These are phyloP conservation scores for Tothia fuscella DNA, from an alignment of 2,329 filamentous ascomycete genomes.

Conservation along the genomic window DNA sequence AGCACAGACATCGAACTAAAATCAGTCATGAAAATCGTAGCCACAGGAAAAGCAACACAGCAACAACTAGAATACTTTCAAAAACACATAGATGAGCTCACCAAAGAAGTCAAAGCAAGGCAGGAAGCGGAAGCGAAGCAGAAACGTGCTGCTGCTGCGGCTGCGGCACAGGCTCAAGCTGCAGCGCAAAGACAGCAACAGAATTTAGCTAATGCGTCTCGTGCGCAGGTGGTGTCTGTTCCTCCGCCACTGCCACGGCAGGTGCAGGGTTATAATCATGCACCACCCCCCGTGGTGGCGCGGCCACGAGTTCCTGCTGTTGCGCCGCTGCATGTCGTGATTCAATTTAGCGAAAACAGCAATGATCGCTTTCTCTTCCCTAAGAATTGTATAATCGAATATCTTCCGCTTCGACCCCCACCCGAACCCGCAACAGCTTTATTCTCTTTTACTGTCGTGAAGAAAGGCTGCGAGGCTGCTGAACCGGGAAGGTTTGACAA, in stretches of 20 bases:
- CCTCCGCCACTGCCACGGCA: conserved; percentile 7
- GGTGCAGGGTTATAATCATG: neutral
- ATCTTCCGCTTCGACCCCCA: too few species aligned
- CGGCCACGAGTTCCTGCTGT: conserved; percentile 32
- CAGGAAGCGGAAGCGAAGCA: conserved; percentile 2
- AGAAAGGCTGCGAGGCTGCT: conserved; percentile 12
- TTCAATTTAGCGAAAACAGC: conserved; percentile 28
- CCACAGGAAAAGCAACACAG: conserved; percentile 58
- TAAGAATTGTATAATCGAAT: conserved; percentile 65
- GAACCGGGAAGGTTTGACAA: conserved; percentile 31
- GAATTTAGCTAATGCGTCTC: neutral
- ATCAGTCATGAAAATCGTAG: conserved; percentile 73
- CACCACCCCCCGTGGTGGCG: conserved; percentile 22
- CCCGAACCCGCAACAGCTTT: conserved; percentile 50
- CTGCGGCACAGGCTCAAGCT: conserved; percentile 14
- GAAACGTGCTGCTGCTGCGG: neutral
- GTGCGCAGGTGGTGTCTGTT: conserved; percentile 4
- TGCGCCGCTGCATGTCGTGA: conserved; percentile 21
- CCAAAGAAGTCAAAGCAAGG: conserved; percentile 31
- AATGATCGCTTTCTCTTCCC: conserved; percentile 72
- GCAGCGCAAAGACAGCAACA: conserved; percentile 12
- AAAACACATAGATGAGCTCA: conserved; percentile 68
- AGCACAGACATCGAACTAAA: conserved; percentile 61
- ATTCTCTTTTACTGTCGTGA: conserved; percentile 64
- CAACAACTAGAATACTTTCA: conserved; percentile 67